Evolutionary conservation across 495 filamentous ascomycete species (phyloP).

Genomic region (Margaritispora aquatica): DNA sequence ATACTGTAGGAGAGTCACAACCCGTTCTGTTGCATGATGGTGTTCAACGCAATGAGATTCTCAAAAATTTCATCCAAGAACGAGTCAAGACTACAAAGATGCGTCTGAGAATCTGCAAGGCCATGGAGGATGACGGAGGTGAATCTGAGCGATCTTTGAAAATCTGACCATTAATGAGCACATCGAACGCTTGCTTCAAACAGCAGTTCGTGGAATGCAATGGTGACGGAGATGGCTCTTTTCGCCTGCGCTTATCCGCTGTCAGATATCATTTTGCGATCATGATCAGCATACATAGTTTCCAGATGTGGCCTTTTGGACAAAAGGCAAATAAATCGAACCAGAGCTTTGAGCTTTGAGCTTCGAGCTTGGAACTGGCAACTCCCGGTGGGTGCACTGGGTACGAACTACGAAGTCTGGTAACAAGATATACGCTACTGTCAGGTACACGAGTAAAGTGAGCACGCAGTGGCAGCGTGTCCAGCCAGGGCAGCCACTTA

Average conservation of each 20-base stretch:
- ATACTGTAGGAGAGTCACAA: too few species aligned
- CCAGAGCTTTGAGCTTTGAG: background rate
- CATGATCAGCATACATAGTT: background rate
- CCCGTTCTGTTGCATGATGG: too few species aligned
- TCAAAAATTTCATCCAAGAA: too few species aligned
- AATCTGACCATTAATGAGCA: too few species aligned
- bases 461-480: too few species aligned
- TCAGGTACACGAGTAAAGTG: slow-evolving; percentile 6
- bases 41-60: background rate
- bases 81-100: background rate
- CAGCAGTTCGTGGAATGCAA: too few species aligned
- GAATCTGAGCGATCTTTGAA: too few species aligned
- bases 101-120: background rate
- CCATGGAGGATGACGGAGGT: background rate
- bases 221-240: too few species aligned
- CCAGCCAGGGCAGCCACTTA: too few species aligned
- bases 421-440: slow-evolving; percentile 1
- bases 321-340: background rate
- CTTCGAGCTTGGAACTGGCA: background rate
- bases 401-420: too few species aligned
- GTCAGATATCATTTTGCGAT: slow-evolving; percentile 6
- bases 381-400: background rate
- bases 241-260: slow-evolving; percentile 2
- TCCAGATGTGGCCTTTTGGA: background rate
- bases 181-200: too few species aligned